Percentiles rank a stretch among this genome's conserved stretches.
Evolutionary conservation across 169 alveolate genomes (phyloP).

Genomic region (Eimeria acervulina): DNA sequence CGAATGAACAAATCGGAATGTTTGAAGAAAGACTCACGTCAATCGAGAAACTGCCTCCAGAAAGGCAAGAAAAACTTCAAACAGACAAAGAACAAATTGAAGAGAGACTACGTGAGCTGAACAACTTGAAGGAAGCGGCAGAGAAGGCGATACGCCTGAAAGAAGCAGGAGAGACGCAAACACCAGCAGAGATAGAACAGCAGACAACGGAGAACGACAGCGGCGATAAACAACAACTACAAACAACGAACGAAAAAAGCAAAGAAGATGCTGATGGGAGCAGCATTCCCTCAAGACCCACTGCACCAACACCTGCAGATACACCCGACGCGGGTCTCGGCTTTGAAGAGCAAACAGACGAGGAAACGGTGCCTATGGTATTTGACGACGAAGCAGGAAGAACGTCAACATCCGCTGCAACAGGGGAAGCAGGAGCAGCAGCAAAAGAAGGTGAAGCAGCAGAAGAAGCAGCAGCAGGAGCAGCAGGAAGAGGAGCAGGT

Average conservation of each 20-base stretch:
- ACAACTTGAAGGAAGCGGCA: not conserved
- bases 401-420: not conserved
- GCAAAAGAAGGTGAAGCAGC: not conserved
- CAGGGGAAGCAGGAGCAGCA: no score
- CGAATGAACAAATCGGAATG: not conserved
- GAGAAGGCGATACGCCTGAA: not conserved
- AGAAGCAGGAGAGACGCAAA: not conserved
- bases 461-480: not conserved
- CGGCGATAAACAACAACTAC: not conserved
- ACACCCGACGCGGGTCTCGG: no score
- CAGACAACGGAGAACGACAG: slow-evolving; percentile 9
- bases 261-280: not conserved
- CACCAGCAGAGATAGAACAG: not conserved
- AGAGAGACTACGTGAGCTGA: not conserved
- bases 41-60: not conserved
- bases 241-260: not conserved
- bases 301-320: not conserved
- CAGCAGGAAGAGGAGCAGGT: not conserved
- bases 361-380: not conserved
- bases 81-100: not conserved
- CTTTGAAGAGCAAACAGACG: not conserved
- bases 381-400: not conserved
- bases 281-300: no score
- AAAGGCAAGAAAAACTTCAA: not conserved
- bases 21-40: not conserved